Percentiles rank a stretch among this genome's conserved stretches.
phyloP scores from a whole-genome alignment of 495 filamentous ascomycete genomes.

The Podospora tetraspora region DNA sequence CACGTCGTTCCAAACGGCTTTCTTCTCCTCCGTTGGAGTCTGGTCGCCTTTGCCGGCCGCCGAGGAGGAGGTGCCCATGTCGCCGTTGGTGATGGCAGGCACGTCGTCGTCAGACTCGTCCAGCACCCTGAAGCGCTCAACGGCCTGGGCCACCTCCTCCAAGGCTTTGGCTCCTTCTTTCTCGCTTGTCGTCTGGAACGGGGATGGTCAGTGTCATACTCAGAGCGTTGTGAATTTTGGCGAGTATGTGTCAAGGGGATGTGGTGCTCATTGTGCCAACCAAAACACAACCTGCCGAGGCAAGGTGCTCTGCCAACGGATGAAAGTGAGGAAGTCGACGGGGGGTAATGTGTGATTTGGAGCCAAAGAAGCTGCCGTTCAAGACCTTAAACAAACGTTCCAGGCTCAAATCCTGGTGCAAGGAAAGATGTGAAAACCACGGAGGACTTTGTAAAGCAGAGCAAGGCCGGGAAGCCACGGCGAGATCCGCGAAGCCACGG shows the following conservation, averaged over 20 bases:
- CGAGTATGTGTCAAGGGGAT: too few species aligned
- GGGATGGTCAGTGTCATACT: neutral
- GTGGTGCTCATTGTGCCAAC: too few species aligned
- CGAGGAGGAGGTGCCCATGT: neutral
- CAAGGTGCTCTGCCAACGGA: too few species aligned
- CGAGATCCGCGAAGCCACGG: neutral
- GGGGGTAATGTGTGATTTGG: too few species aligned
- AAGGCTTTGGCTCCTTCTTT: neutral
- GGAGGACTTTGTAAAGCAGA: neutral
- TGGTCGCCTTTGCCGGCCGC: neutral
- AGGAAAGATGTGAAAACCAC: too few species aligned
- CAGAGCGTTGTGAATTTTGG: too few species aligned
- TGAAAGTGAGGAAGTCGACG: too few species aligned
- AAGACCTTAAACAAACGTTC: too few species aligned
- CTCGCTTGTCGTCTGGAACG: neutral
- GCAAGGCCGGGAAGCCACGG: neutral
- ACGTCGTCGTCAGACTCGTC: neutral
- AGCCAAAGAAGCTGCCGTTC: too few species aligned
- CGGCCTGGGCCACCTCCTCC: neutral
- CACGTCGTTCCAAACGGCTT: neutral
- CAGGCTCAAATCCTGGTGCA: too few species aligned
- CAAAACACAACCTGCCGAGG: too few species aligned
- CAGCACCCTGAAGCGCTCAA: neutral
- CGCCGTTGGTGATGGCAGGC: neutral
- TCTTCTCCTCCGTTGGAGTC: too few species aligned